Evolutionary conservation across 306 rosid species (phyloP).

Genomic region (Lotus japonicus): DNA sequence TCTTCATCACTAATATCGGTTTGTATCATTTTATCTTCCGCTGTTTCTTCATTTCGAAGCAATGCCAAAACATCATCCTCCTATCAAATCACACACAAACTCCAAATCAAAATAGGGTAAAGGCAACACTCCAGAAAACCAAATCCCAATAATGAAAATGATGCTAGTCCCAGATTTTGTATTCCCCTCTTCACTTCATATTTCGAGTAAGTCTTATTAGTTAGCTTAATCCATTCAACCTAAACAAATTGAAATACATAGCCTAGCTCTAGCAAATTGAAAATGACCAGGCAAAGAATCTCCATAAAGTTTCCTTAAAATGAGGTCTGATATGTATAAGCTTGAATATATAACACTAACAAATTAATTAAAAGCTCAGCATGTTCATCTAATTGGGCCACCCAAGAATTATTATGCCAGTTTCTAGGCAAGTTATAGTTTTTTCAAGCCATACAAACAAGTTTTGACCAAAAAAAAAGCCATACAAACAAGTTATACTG

Average conservation of each 20-base stretch:
- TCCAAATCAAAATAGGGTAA: constrained; percentile 1
- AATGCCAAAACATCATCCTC: constrained; percentile 63
- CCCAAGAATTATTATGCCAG: neutral
- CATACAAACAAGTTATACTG: neutral
- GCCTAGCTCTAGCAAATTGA: neutral
- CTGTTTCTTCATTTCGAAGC: constrained; percentile 67
- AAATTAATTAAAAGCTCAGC: neutral
- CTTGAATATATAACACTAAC: neutral
- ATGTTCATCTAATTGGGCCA: neutral
- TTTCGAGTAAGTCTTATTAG: too few species aligned
- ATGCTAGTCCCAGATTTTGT: neutral
- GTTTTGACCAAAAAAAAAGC: too few species aligned
- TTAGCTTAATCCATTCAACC: too few species aligned
- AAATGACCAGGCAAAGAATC: neutral
- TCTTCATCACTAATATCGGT: constrained; percentile 64
- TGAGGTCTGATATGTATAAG: neutral
- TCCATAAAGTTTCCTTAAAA: neutral
- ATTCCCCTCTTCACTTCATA: neutral
- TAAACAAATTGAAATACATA: neutral
- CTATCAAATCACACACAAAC: constrained; percentile 27
- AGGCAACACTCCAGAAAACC: neutral
- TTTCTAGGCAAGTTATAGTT: neutral
- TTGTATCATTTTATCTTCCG: constrained; percentile 76
- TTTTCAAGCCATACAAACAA: neutral
- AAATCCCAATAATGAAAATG: neutral